These are phyloP conservation scores for Fusarium sp. DNA, from an alignment of 2,329 filamentous ascomycete species.

Conservation along the genomic window DNA sequence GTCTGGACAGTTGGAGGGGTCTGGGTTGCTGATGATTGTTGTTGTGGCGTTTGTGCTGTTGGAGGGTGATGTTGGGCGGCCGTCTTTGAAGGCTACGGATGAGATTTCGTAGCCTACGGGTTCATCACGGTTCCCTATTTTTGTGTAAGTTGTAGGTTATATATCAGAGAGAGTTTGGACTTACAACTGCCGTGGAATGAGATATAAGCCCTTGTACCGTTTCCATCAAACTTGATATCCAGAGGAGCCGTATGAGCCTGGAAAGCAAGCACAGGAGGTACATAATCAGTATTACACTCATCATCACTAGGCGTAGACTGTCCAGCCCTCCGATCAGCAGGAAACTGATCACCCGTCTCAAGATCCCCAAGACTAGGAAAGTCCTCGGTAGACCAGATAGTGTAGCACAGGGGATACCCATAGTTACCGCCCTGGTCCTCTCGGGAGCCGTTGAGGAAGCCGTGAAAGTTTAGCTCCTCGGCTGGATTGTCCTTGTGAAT, in stretches of 20 bases:
- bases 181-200: constrained; percentile 76
- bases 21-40: constrained; percentile 63
- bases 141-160: constrained; percentile 5
- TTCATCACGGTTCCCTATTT: constrained; percentile 52
- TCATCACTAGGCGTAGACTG: constrained; percentile 52
- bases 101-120: constrained; percentile 59
- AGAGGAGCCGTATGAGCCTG: constrained; percentile 74
- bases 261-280: constrained; percentile 64
- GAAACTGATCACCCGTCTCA: constrained; percentile 60
- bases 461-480: constrained; percentile 77
- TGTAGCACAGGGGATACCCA: constrained; percentile 74
- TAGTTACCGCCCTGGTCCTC: constrained; percentile 61
- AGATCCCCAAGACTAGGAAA: constrained; percentile 54
- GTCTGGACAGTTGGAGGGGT: constrained; percentile 61
- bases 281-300: constrained; percentile 53
- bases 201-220: constrained; percentile 68
- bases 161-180: constrained; percentile 25
- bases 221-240: constrained; percentile 70
- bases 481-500: constrained; percentile 74
- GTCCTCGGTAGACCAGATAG: constrained; percentile 65
- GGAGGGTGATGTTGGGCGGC: constrained; percentile 51
- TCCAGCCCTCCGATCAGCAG: constrained; percentile 45
- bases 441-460: constrained; percentile 56
- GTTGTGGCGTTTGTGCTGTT: constrained; percentile 57
- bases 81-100: constrained; percentile 52